Evolutionary conservation across 345 rosid genomes (phyloP).

Genomic region (Eucalyptus tenuipes): DNA sequence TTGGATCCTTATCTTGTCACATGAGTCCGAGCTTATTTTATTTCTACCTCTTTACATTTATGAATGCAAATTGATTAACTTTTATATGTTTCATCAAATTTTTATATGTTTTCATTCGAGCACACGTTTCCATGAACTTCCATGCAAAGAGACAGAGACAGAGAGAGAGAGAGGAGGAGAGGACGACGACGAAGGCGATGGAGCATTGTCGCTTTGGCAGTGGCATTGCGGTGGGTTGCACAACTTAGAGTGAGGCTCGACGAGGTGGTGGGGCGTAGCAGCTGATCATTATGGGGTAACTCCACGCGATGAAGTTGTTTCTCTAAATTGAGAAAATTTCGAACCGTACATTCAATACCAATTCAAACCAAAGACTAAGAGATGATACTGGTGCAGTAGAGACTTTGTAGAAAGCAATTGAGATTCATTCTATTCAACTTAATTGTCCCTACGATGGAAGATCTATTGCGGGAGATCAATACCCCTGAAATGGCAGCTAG

Average conservation of each 20-base stretch:
- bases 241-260: background rate
- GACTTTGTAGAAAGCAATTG: background rate
- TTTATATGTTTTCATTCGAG: background rate
- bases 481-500: no score
- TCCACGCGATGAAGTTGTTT: background rate
- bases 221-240: background rate
- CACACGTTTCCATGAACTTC: background rate
- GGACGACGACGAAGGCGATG: background rate
- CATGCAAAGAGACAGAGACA: no score
- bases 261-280: background rate
- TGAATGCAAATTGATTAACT: background rate
- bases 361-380: background rate
- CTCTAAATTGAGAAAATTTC: background rate
- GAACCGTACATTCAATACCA: background rate
- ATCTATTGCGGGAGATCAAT: no score
- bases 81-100: background rate
- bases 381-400: background rate
- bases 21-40: background rate
- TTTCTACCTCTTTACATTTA: background rate
- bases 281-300: background rate
- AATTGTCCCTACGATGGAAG: no score
- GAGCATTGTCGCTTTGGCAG: background rate
- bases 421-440: no score
- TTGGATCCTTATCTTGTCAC: background rate
- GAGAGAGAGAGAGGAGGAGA: background rate